Evolutionary conservation across 176 grass and related monocot genomes (phyloP).

Genomic region (Bromus sterilis): DNA sequence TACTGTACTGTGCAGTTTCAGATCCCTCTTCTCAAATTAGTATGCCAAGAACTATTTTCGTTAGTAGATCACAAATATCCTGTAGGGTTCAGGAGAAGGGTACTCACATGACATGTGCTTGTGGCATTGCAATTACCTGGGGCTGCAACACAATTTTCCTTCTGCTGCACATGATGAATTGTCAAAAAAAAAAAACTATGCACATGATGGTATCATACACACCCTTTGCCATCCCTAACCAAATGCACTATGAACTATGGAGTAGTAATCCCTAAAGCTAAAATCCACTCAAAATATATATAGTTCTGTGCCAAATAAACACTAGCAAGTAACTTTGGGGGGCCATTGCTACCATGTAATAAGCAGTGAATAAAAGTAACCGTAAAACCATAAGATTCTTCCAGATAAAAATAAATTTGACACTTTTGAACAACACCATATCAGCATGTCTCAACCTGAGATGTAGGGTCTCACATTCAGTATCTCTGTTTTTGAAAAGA

Average conservation of each 20-base stretch:
- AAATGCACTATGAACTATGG: neutral
- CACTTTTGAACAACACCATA: neutral
- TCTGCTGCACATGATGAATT: too few species aligned
- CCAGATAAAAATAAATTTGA: neutral
- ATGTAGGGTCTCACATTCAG: neutral
- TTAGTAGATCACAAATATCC: too few species aligned
- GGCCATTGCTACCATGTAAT: neutral
- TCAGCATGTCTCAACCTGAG: neutral
- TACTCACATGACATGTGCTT: too few species aligned
- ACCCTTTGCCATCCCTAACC: neutral
- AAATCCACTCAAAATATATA: neutral
- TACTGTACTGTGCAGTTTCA: too few species aligned
- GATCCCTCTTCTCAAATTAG: too few species aligned
- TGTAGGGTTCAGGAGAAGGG: too few species aligned
- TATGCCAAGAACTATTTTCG: too few species aligned
- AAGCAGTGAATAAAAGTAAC: neutral
- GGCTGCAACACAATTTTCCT: too few species aligned
- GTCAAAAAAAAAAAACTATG: too few species aligned
- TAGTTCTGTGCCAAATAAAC: neutral
- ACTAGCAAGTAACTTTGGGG: neutral
- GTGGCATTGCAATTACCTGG: too few species aligned
- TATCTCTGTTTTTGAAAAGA: neutral
- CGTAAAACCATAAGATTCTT: neutral
- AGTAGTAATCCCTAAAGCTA: neutral
- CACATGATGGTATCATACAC: too few species aligned